phyloP scores from a whole-genome alignment of 179 eudicot species.

The Spergularia azorica region DNA sequence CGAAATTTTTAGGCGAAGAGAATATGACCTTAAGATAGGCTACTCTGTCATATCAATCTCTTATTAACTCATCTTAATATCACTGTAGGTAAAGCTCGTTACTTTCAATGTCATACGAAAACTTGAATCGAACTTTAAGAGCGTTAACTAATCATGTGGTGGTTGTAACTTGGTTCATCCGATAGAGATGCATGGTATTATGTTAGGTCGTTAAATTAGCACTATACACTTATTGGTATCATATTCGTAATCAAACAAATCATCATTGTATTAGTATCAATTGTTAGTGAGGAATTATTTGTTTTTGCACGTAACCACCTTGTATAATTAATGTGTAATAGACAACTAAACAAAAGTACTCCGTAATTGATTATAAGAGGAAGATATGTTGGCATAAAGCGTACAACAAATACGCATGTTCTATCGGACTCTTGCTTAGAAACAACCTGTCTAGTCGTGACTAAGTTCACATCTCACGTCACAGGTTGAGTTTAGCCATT shows the following conservation, averaged over 20 bases:
- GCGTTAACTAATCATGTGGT: no score
- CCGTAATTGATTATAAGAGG: not conserved
- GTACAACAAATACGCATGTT: not conserved
- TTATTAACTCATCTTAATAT: no score
- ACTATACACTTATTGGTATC: not conserved
- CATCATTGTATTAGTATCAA: conserved; percentile 2
- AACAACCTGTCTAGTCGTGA: not conserved
- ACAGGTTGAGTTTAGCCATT: not conserved
- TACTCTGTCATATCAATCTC: no score
- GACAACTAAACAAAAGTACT: conserved; percentile 14
- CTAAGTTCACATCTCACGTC: conserved; percentile 3
- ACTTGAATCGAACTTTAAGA: no score
- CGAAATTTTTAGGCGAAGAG: no score
- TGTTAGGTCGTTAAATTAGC: not conserved
- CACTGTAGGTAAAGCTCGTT: no score
- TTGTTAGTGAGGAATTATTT: not conserved
- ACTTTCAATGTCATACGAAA: no score
- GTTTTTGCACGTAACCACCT: conserved; percentile 9
- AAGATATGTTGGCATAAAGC: not conserved
- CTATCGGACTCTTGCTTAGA: not conserved
- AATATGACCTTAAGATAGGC: no score
- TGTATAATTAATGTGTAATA: not conserved
- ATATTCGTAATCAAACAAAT: not conserved
- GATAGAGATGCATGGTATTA: no score
- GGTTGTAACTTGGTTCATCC: no score